A percentile compares a stretch with the other conserved stretches of the same genome.
Evolutionary conservation across 352 stramenopile species (phyloP).

Genomic region (Thalassiosira exigua): DNA sequence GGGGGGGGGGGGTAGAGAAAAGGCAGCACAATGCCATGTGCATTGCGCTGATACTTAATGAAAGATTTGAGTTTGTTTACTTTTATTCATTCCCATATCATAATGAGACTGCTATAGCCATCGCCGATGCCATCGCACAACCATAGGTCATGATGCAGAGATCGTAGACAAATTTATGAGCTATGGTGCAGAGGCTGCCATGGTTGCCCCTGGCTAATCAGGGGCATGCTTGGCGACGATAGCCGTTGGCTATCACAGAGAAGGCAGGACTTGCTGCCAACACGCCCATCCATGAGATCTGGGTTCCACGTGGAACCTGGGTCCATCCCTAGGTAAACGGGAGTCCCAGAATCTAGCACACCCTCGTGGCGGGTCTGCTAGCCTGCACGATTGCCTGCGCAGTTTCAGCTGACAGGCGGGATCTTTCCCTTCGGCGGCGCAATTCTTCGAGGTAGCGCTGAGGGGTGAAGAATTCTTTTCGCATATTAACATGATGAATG

Average conservation of each 20-base stretch:
- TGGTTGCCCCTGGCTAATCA: too few relatives aligned
- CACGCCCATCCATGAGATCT: not conserved
- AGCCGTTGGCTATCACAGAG: not conserved
- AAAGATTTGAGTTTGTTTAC: too few relatives aligned
- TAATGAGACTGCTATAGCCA: too few relatives aligned
- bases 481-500: slow-evolving; percentile 14
- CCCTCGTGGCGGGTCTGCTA: not conserved
- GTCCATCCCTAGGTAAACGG: too few relatives aligned
- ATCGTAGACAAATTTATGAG: slow-evolving; percentile 1
- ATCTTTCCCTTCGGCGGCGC: not conserved
- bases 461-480: too few relatives aligned
- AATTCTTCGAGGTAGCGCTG: too few relatives aligned
- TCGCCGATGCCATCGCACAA: too few relatives aligned
- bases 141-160: too few relatives aligned
- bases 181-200: not conserved
- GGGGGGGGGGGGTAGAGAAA: too few relatives aligned
- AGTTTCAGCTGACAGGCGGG: not conserved
- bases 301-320: not conserved
- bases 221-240: not conserved
- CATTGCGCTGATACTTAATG: too few relatives aligned
- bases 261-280: not conserved
- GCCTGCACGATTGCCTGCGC: not conserved
- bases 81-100: too few relatives aligned
- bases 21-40: too few relatives aligned
- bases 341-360: not conserved